These are phyloP conservation scores for Rhizophora apiculata DNA, from an alignment of 345 rosid species.

Conservation along the genomic window DNA sequence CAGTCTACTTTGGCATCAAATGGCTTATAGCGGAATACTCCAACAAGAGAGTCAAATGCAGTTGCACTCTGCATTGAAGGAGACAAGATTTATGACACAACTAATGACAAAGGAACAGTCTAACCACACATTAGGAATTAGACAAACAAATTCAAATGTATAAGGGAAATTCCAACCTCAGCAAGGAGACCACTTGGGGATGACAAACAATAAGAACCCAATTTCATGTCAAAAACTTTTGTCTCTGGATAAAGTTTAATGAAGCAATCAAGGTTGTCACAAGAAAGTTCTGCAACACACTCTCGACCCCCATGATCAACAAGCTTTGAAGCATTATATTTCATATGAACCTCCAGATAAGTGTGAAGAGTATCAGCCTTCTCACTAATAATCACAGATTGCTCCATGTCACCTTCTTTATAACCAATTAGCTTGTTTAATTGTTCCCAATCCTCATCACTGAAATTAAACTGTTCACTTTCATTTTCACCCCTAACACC, in stretches of 20 bases:
- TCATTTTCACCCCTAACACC: constrained; percentile 63
- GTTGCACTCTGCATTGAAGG: constrained; percentile 78
- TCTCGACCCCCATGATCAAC: constrained; percentile 48
- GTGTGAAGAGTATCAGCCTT: constrained; percentile 70
- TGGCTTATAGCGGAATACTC: constrained; percentile 86
- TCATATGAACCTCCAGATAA: constrained; percentile 79
- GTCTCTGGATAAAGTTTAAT: constrained; percentile 91
- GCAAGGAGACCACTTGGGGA: constrained; percentile 95
- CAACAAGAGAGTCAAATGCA: constrained; percentile 63
- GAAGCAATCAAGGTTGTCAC: constrained; percentile 72
- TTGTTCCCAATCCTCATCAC: constrained; percentile 89
- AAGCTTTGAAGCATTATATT: constrained; percentile 92
- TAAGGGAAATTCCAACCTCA: constrained; percentile 46
- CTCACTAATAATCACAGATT: constrained; percentile 41
- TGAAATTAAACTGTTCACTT: constrained; percentile 65
- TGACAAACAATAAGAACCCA: constrained; percentile 86
- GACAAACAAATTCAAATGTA: neutral
- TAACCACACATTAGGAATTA: constrained; percentile 7
- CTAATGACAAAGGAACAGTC: constrained; percentile 14
- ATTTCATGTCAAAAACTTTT: constrained; percentile 69
- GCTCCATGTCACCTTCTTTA: constrained; percentile 69
- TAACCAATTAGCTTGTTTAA: constrained; percentile 84
- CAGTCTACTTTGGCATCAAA: constrained; percentile 93
- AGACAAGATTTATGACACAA: constrained; percentile 16
- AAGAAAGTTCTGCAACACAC: constrained; percentile 85